Base-by-base conservation (phyloP, 2,329 filamentous ascomycete genomes). In the Fusarium udum region DNA sequence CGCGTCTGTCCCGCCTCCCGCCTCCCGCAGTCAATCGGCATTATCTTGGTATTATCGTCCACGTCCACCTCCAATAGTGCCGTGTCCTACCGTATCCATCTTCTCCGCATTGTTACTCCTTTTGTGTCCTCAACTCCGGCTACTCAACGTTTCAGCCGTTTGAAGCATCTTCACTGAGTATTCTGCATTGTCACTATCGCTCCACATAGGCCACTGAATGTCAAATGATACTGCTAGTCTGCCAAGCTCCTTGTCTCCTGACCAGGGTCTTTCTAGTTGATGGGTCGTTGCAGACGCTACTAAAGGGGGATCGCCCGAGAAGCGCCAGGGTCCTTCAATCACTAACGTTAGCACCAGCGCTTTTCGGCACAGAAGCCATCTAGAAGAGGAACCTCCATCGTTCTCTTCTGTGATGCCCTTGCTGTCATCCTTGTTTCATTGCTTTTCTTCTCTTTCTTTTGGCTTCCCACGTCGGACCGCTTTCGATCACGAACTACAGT, bases 291-390 rank as follows among this genome's bases (percentile, higher is more conserved):
- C 57, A 69, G 52, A 34, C 59, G 53, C 75, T 75, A 72, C 61
- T 53, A 65, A 69, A 75, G 71, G 74, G 67, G 72, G 69, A 73
- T 77, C 71, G 71, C 64, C 67, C 67, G 55, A 69, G 52, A 43
- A 57, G 42, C 52, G 49, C 34, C 70, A 65, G 65, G 75, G 73
- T 52, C 59, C 53, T 49, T 45, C 28, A 64, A 60, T 31, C 51
- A 68, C 72, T 52, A 28, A 28, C 26, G 26, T 28, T 28, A 64
- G 59, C 45, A 64, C 61, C 65, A 74, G 39, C 64, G 58, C 66
- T 61, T 48, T 61, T 57, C 57, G 49, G 72, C 59, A 76, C 55
- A 72, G 74, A 78, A 77, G 67, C 61, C 64, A 71, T 77, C 75
- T 78, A 78, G 76, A 78, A 78, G 69, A 55, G 66, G 46, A 53